These are phyloP conservation scores for Candida saitoana DNA, from an alignment of 805 yeast species.

Conservation along the genomic window DNA sequence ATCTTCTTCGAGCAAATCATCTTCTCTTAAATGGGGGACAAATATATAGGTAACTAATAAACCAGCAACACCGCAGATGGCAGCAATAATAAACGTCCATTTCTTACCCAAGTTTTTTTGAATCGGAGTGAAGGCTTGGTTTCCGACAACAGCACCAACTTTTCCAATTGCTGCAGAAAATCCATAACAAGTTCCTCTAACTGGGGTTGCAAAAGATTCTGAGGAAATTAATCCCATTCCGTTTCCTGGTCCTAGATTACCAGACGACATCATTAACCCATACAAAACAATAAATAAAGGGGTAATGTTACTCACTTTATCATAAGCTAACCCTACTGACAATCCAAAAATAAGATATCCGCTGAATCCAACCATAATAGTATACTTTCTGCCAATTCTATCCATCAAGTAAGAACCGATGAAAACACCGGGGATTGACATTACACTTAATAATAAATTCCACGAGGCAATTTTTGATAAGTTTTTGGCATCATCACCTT, in stretches of 20 bases:
- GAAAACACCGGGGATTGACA: conserved; percentile 70
- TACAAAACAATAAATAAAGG: conserved; percentile 67
- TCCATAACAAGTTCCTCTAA: conserved; percentile 74
- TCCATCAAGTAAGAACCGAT: conserved; percentile 67
- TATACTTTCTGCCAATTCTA: conserved; percentile 64
- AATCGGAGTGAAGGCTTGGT: conserved; percentile 67
- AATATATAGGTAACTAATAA: conserved; percentile 54
- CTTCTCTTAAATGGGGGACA: conserved; percentile 66
- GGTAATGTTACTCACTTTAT: conserved; percentile 51
- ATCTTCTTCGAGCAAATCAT: conserved; percentile 66
- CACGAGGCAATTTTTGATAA: conserved; percentile 65
- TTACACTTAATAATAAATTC: conserved; percentile 60
- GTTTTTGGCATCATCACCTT: conserved; percentile 25
- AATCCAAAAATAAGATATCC: conserved; percentile 72
- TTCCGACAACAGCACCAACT: conserved; percentile 82
- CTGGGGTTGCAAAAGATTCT: conserved; percentile 71
- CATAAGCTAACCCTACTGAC: conserved; percentile 63
- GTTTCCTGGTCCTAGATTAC: conserved; percentile 79
- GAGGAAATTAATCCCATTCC: conserved; percentile 63
- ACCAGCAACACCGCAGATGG: conserved; percentile 65
- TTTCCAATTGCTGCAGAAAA: conserved; percentile 77
- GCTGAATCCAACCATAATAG: conserved; percentile 64
- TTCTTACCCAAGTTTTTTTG: conserved; percentile 57
- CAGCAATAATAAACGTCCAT: conserved; percentile 81
- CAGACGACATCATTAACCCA: conserved; percentile 65